Evolutionary conservation across 2,329 filamentous ascomycete species (phyloP).

Genomic region (Xylaria sp.): DNA sequence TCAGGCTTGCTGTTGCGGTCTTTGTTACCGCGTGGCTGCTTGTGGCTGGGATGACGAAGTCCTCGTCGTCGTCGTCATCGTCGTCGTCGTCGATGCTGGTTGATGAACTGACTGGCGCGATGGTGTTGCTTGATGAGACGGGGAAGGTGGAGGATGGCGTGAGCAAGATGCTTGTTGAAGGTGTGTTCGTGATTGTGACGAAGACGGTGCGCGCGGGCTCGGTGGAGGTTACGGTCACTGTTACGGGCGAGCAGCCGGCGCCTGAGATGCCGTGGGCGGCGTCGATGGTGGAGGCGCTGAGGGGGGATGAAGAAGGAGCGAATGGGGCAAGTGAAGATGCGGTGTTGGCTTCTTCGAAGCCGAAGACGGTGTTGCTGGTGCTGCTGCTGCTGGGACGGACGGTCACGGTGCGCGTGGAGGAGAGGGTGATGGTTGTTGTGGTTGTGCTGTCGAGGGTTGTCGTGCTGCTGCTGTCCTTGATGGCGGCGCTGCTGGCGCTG

Average conservation of each 20-base stretch:
- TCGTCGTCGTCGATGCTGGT: conserved; percentile 12
- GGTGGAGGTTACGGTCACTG: conserved; percentile 29
- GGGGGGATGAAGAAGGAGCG: conserved; percentile 1
- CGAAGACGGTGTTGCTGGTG: neutral
- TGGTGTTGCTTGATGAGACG: neutral
- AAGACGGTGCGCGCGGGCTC: conserved; percentile 30
- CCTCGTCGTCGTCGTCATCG: neutral
- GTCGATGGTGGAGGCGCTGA: neutral
- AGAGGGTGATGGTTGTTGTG: conserved; percentile 30
- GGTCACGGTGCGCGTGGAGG: conserved; percentile 32
- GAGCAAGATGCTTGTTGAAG: conserved; percentile 11
- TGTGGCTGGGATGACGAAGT: neutral
- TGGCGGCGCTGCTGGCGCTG: conserved; percentile 5
- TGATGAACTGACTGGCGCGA: too few relatives aligned
- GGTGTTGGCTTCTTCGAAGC: too few relatives aligned
- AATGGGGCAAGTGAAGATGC: conserved; percentile 11
- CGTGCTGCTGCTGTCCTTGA: conserved; percentile 13
- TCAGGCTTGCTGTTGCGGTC: neutral
- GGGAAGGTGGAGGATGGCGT: conserved; percentile 5
- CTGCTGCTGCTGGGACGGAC: conserved; percentile 8
- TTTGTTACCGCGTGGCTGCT: neutral
- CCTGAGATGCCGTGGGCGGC: too few relatives aligned
- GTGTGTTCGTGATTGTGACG: conserved; percentile 23
- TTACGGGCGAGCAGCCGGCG: conserved; percentile 13
- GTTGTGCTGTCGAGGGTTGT: conserved; percentile 23